Percentiles rank a stretch among this genome's conserved stretches.
Evolutionary conservation across 1,284 basidiomycete species (phyloP).

Genomic region (Omphalotus olearius): DNA sequence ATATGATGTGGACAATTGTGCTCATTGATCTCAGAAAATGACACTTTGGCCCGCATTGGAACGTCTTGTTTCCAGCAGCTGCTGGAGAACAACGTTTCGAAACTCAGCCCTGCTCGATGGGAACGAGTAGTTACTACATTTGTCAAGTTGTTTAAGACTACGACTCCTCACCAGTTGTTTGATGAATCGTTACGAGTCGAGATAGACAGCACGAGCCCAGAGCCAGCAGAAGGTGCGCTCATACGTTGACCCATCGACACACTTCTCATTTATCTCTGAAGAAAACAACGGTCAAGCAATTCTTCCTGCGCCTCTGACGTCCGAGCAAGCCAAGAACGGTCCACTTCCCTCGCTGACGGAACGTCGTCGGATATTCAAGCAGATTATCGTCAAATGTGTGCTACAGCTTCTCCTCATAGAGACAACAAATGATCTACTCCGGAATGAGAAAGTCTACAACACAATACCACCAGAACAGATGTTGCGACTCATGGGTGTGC

Average conservation of each 20-base stretch:
- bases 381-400: slow-evolving; percentile 99
- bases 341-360: slow-evolving; percentile 56
- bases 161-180: slow-evolving; percentile 96
- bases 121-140: slow-evolving; percentile 92
- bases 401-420: slow-evolving; percentile 96
- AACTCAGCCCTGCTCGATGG: slow-evolving; percentile 85
- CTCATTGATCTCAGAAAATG: slow-evolving; percentile 72
- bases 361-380: slow-evolving; percentile 91
- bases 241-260: slow-evolving; percentile 1
- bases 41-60: slow-evolving; percentile 96
- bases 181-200: slow-evolving; percentile 85
- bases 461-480: slow-evolving; percentile 95
- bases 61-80: slow-evolving; percentile 97
- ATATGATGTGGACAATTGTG: slow-evolving; percentile 1
- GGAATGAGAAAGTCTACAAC: slow-evolving; percentile 88
- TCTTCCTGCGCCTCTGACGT: slow-evolving; percentile 76
- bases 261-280: slow-evolving; percentile 23
- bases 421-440: slow-evolving; percentile 93
- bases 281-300: slow-evolving; percentile 68
- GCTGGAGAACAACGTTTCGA: slow-evolving; percentile 90
- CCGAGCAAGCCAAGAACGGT: slow-evolving; percentile 48
- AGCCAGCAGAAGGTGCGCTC: slow-evolving; percentile 43
- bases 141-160: slow-evolving; percentile 93
- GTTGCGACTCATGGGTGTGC: slow-evolving; percentile 87
- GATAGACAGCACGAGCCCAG: slow-evolving; percentile 57